phyloP scores from a whole-genome alignment of 176 grass and related monocot genomes.

The Pontederia paniculata region DNA sequence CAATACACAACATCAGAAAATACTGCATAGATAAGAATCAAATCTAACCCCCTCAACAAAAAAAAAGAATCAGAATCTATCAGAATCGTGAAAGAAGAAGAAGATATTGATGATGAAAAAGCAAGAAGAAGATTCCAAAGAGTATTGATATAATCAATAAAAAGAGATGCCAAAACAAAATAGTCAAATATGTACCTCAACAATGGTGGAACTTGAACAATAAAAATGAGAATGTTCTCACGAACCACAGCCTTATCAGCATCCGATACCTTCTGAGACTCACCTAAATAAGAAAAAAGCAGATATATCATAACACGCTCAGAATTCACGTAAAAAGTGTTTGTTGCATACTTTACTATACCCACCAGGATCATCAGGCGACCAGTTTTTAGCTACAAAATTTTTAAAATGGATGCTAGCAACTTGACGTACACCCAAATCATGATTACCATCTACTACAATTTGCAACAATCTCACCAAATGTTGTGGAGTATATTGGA shows the following conservation, averaged over 20 bases:
- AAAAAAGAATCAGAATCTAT: too few species aligned
- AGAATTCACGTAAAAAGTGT: conserved; percentile 12
- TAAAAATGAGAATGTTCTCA: conserved; percentile 81
- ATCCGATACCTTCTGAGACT: conserved; percentile 51
- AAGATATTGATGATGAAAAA: not conserved
- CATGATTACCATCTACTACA: conserved; percentile 67
- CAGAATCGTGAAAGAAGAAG: conserved; percentile 14
- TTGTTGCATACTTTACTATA: conserved; percentile 1
- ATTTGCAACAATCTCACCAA: conserved; percentile 80
- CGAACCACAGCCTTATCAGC: conserved; percentile 64
- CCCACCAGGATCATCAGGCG: conserved; percentile 50
- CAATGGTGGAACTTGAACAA: conserved; percentile 75
- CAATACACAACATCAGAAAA: too few species aligned
- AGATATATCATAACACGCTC: conserved; percentile 8
- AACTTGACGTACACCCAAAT: conserved; percentile 79
- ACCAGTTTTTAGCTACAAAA: conserved; percentile 96
- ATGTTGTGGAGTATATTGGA: conserved; percentile 69
- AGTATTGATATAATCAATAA: not conserved
- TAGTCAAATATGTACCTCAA: conserved; percentile 51
- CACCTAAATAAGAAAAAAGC: conserved; percentile 34
- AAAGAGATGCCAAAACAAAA: not conserved
- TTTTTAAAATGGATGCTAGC: conserved; percentile 98
- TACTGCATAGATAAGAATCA: too few species aligned
- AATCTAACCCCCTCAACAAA: too few species aligned
- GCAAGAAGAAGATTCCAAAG: conserved; percentile 10